Evolutionary conservation across 1,284 basidiomycete species (phyloP), one percentile per base, ranked within the genome.

Genomic region (Trametes hirsuta): DNA sequence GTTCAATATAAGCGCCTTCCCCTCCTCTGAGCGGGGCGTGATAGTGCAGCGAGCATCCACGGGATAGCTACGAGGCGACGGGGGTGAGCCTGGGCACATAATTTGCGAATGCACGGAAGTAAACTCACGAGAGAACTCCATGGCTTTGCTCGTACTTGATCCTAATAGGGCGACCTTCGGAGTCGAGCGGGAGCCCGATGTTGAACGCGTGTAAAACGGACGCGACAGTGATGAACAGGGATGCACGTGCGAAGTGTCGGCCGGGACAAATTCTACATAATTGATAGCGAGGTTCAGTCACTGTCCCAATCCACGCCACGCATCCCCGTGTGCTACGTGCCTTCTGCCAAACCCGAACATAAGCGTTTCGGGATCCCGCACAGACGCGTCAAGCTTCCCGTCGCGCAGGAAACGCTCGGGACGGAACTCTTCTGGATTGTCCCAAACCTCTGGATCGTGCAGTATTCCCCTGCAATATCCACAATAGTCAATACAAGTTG

Each of bases 371-470:
- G 59, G 56, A 21, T 61, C 59, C 6, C 36, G 21, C 12, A 53
- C 55, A 11, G 9, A 6, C 8, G 52, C 6, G 25, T 52, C 47
- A 2, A 59, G 11, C 37, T 55, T 47, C 21, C 57, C 59, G 25
- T 63, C 46, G 6, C 52, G 50, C 11, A 67, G 24, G 52, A 55
- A 67, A 0, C 64, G 55, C 25, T 62, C 66, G 1, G 66, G 66
- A 1, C 48, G 50, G 42, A 67, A 67, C 9, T 53, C 41, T 2
- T 63, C 50, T 2, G 63, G 56, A 6, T 57, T 11, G 3, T 54
- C 48, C 35, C 63, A 67, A 2, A 30, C 40, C 18, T 47, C 10
- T 3, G 68, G 65, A 47, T 72, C 68, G 46, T 73, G 70, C 30
- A 71, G 54, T 18, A 72, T 71, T 35, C 45, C 55, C 64, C 64